Base-by-base conservation (phyloP, 2,329 filamentous ascomycete genomes). In the Phialophora expanda region DNA sequence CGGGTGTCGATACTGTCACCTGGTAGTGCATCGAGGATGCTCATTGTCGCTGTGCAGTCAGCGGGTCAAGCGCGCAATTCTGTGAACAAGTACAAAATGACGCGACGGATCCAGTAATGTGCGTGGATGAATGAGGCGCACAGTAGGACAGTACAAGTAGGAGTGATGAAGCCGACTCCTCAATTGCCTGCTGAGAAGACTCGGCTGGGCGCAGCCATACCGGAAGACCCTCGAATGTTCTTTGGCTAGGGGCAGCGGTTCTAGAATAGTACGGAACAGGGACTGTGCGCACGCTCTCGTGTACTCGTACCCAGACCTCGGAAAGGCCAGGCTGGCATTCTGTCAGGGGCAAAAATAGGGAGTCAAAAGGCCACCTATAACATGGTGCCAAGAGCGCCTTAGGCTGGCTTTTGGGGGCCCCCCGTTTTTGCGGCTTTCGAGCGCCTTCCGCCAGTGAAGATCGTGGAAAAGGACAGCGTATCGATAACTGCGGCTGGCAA, bases 381-480 rank as follows among this genome's bases (percentile, higher is more conserved):
- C 12, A 17, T 30, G 12, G n/a, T 24, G 28, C 30, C 53, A 50
- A 26, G 26, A 1, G 28, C 12, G 3, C 17, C 38, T 7, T 44
- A 44, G 38, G 17, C 38, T 44, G 20, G 48, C n/a, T 26, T 51
- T 50, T 50, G 46, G 48, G 48, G 48, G 20, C 22, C 48, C 20
- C 48, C 24, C 12, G 5, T 24, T 51, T 51, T 51, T 60, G 57
- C 41, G 56, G 57, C 53, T 55, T 55, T 55, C 53, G 53, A 48
- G 30, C 11, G 32, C 50, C 34, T 61, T 54, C 60, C 50, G 51
- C 60, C 60, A 62, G 60, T 63, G 41, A 63, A 50, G 53, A 57
- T 38, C 24, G 62, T 57, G 46, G 41, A 68, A 68, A 60, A 68
- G 66, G 66, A 68, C 66, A 68, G 66, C 66, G 66, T 66, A 66